Conservation (phyloP, 2,329 filamentous ascomycete genomes). For the Dothideomycetidae sp. region DNA sequence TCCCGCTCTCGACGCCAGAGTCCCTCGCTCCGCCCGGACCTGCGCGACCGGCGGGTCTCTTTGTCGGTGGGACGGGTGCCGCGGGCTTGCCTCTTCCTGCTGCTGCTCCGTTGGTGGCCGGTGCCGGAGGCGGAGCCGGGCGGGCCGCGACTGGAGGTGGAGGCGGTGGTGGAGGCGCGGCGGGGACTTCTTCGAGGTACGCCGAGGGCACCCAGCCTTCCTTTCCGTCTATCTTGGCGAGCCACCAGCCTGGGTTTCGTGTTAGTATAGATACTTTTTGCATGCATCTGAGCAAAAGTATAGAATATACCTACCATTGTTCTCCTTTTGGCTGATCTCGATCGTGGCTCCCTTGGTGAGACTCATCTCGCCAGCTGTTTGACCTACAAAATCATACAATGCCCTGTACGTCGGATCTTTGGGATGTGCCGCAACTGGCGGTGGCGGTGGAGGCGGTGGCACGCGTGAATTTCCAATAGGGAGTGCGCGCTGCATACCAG, state of each 20-base stretch:
- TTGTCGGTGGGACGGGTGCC: conserved; percentile 64
- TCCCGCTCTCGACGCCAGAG: conserved; percentile 30
- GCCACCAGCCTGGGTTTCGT: conserved; percentile 67
- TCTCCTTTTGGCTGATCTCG: conserved; percentile 85
- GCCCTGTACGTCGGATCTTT: conserved; percentile 74
- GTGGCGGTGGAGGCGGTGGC: conserved; percentile 49
- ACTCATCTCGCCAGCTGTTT: conserved; percentile 72
- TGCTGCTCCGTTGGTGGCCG: conserved; percentile 23
- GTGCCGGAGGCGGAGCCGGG: conserved; percentile 49
- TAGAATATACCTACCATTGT: conserved; percentile 82
- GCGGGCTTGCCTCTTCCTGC: conserved; percentile 48
- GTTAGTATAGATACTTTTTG: too few species aligned
- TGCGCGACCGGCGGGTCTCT: conserved; percentile 56
- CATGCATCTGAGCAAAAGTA: too few species aligned
- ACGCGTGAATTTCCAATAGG: conserved; percentile 33
- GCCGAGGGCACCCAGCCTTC: conserved; percentile 91
- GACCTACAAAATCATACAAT: conserved; percentile 79
- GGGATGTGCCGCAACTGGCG: conserved; percentile 43
- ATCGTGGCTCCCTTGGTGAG: conserved; percentile 69
- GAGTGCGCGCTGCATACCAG: conserved; percentile 25
- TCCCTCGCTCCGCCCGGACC: conserved; percentile 56
- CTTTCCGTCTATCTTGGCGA: conserved; percentile 59
- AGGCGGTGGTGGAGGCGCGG: conserved; percentile 42
- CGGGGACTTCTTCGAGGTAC: conserved; percentile 73
- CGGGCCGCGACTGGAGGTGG: conserved; percentile 29